These are phyloP conservation scores for Phytophthora sansomeana DNA, from an alignment of 352 stramenopile genomes.

Conservation along the genomic window DNA sequence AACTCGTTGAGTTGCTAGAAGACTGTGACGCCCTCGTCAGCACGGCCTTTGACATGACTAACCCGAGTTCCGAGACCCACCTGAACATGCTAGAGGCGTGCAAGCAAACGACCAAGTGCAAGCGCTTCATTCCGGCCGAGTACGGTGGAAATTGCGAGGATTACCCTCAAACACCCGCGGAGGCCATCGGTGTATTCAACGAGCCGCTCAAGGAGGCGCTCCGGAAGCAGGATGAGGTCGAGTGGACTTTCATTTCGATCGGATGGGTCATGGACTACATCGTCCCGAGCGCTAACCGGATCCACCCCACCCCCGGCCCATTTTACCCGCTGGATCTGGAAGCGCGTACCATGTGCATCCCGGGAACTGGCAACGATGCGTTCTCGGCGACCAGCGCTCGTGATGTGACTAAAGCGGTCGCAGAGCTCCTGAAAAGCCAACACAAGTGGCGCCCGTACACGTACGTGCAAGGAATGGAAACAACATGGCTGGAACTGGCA, in stretches of 20 bases:
- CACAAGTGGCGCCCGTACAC: too few relatives aligned
- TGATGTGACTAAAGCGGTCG: too few relatives aligned
- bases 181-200: constrained; percentile 17
- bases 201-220: constrained; percentile 29
- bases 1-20: constrained; percentile 28
- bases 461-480: too few relatives aligned
- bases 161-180: constrained; percentile 16
- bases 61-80: constrained; percentile 25
- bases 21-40: constrained; percentile 47
- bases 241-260: constrained; percentile 46
- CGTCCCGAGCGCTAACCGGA: too few relatives aligned
- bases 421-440: too few relatives aligned
- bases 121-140: constrained; percentile 56
- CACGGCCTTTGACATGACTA: constrained; percentile 24
- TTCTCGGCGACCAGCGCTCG: too few relatives aligned
- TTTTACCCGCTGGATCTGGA: too few relatives aligned
- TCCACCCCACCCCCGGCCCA: too few relatives aligned
- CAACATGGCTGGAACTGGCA: too few relatives aligned
- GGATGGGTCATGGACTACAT: constrained; percentile 47
- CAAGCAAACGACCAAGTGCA: constrained; percentile 46
- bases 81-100: constrained; percentile 41
- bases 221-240: constrained; percentile 34
- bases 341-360: too few relatives aligned
- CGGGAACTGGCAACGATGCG: too few relatives aligned
- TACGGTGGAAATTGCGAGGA: constrained; percentile 46